Percentiles rank a stretch among this genome's conserved stretches.
Conservation (phyloP, 2,329 filamentous ascomycete genomes). For the Cryphonectria japonica region DNA sequence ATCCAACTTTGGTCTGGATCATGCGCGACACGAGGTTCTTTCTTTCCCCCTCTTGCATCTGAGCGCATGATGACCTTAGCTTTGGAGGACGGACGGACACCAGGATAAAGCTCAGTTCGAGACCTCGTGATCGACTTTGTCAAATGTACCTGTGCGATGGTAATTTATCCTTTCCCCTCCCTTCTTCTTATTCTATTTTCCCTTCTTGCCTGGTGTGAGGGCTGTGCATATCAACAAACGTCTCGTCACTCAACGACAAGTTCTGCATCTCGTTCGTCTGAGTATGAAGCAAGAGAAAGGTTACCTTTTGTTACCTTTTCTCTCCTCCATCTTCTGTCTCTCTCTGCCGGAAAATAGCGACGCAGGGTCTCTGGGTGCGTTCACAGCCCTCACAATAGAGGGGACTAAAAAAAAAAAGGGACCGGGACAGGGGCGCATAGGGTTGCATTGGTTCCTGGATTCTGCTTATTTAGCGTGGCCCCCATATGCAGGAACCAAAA, state of each 20-base stretch:
- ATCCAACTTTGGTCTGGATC: not conserved
- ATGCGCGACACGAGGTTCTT: not conserved
- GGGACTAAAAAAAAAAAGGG: not conserved
- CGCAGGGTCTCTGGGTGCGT: not conserved
- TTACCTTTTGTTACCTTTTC: not conserved
- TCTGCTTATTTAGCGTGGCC: constrained; percentile 14
- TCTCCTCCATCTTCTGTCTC: too few species aligned
- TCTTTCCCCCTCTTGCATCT: not conserved
- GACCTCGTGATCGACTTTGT: not conserved
- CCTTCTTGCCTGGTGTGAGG: not conserved
- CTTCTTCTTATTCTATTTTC: too few species aligned
- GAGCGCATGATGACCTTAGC: not conserved
- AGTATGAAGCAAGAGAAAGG: not conserved
- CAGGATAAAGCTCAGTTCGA: not conserved
- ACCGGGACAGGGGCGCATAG: not conserved
- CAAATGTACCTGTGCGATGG: too few species aligned
- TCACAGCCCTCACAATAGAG: not conserved
- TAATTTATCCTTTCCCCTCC: not conserved
- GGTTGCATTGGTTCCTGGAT: constrained; percentile 14
- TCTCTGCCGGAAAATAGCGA: not conserved
- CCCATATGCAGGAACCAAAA: constrained; percentile 16
- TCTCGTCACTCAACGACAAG: not conserved
- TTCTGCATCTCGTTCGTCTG: not conserved
- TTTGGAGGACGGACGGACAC: not conserved
- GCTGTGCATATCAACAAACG: not conserved